Base-by-base conservation (phyloP, 2,329 filamentous ascomycete genomes). In the Colletotrichum musae region DNA sequence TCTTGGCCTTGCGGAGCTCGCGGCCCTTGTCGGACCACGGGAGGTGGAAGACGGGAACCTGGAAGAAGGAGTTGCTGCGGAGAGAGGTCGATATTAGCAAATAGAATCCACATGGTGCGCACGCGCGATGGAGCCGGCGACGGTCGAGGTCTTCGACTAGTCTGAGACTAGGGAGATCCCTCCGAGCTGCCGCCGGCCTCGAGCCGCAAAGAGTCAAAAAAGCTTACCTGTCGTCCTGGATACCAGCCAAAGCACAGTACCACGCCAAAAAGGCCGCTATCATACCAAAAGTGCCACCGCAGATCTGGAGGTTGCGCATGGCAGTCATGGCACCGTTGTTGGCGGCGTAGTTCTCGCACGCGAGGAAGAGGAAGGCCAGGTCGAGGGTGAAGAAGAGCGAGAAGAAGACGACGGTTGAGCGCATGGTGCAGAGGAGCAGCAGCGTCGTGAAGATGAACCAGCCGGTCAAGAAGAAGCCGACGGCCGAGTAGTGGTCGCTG, bases 1-100 rank as follows among this genome's bases (percentile, higher is more conserved):
- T 82, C 85, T 92, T 85, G 72, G 76, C 75, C 69, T 77, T 78
- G 70, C 91, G 88, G 70, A 79, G 80, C 80, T 90, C 87, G 71
- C 88, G 88, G 61, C 89, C 93, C 83, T 92, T 92, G 75, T 93
- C 92, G 45, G 93, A 95, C 95, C 95, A 98, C 62, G 95, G 95
- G 87, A 98, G 97, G 86, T 97, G 94, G 75, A 93, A 91, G 72
- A 98, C 94, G 59, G 95, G 95, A 71, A 97, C 90, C 80, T 96
- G 87, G 86, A 97, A 96, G 90, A 97, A 97, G 32, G 88, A 91
- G 83, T 91, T 91, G 85, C 94, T 96, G 76, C 70, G 28, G 6
- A 32, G 53, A 9, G 54, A 57, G 77, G 18, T 16, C n/a, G 13
- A 16, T 32, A 52, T 70, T 68, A 54, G 48, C 67, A 54, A 58